Evolutionary conservation across 441 rosid genomes (phyloP), one percentile per base, ranked within the genome.

Genomic region (Theobroma grandiflorum): DNA sequence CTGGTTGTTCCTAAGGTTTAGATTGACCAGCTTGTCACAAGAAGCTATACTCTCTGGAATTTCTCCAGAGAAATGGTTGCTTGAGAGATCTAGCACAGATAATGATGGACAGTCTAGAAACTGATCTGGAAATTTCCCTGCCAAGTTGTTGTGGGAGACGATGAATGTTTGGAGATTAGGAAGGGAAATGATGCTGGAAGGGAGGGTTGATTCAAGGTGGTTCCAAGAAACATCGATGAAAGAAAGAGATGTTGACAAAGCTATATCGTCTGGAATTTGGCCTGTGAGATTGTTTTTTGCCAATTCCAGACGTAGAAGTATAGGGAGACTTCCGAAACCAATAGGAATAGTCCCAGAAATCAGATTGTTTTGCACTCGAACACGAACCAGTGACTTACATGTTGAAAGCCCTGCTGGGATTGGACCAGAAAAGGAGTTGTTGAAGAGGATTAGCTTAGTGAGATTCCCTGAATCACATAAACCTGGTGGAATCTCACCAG

Each of bases 241-340:
- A 18, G 97, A 91, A 85, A 96, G 91, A 3, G 98, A 92, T 8
- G 87, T 80, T 9, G 99, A 92, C 79, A 83, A 45, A 61, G 89
- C 82, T 69, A 95, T 74, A 58, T 93, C 97, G 31, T 90, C 90
- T 69, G 98, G 97, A 76, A 96, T 85, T 81, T 83, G 86, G 79
- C 99, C 98, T 3, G 89, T 90, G 75, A 96, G 86, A 83, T 90
- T 91, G 90, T 96, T 94, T 79, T 90, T 86, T 9, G 94, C 97
- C 78, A 94, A 82, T 84, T 96, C 99, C 67, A 94, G 93, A 87
- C 97, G 87, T 62, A 94, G 89, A 83, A 96, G 98, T 33, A 70
- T 12, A 43, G 96, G 94, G 11, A 96, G 91, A 84, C 78, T 88
- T 61, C 96, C 95, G 9, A 89, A 83, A 59, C 98, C 94, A 58